These are phyloP conservation scores for Leccinum longicurvipes DNA, from an alignment of 768 basidiomycete genomes.

Conservation along the genomic window DNA sequence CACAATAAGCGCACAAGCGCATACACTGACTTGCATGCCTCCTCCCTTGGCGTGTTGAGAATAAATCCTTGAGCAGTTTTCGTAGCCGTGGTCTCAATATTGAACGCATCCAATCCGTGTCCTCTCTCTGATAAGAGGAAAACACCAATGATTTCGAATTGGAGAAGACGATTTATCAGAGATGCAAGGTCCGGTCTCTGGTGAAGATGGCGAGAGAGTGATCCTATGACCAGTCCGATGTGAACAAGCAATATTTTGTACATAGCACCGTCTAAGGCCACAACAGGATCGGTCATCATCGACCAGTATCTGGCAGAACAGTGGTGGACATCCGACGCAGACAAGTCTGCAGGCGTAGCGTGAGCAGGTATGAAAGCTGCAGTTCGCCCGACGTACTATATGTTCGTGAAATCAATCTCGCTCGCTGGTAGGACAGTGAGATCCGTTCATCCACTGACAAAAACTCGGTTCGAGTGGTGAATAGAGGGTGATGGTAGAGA, in stretches of 20 bases:
- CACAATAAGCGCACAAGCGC: not conserved
- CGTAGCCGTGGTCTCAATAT: conserved; percentile 60
- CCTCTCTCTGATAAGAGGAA: conserved; percentile 55
- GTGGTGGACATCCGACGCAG: conserved; percentile 44
- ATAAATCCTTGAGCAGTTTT: conserved; percentile 48
- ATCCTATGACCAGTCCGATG: conserved; percentile 51
- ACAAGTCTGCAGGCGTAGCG: conserved; percentile 21
- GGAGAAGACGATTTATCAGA: conserved; percentile 47
- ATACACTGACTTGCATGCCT: conserved; percentile 51
- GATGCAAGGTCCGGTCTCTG: conserved; percentile 39
- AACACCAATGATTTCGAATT: conserved; percentile 51
- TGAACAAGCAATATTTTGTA: conserved; percentile 53
- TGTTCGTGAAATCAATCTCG: conserved; percentile 41
- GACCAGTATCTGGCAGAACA: conserved; percentile 51
- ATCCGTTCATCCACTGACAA: conserved; percentile 46
- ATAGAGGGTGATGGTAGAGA: not conserved
- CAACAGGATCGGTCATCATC: conserved; percentile 52
- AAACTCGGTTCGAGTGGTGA: conserved; percentile 34
- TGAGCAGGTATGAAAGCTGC: conserved; percentile 1
- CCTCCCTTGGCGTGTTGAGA: conserved; percentile 53
- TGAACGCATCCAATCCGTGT: conserved; percentile 58
- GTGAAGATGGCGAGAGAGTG: conserved; percentile 47
- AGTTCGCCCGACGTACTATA: not conserved
- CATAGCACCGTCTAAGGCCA: conserved; percentile 49
- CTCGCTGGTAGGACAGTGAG: conserved; percentile 48